Base-by-base conservation (phyloP, 768 basidiomycete genomes). In the Neoboletus brunneissimus region DNA sequence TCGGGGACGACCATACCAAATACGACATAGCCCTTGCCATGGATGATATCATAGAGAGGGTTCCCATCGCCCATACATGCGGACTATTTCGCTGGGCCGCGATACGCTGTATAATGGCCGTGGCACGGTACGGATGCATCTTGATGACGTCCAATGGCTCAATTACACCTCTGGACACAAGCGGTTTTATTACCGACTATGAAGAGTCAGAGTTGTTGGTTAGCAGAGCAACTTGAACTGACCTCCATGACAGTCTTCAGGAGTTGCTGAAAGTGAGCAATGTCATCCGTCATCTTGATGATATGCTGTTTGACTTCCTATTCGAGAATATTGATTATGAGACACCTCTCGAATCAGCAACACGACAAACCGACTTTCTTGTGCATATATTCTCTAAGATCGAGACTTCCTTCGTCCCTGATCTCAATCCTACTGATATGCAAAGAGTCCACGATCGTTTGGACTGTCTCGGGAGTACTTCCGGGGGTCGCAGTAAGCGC, bases 401-500 rank as follows among this genome's bases (percentile, higher is more conserved):
- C 97, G 25, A 94, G 72, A 64, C 93, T 94, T 54, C 86, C 80
- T 66, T 98, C 97, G 66, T 96, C 86, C 50, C 97, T 83, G 59
- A 98, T 91, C 67, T 98, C 96, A 55, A 99, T 95, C 55, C 86
- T 84, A 62, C 94, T 94, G 53, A 99, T 94, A 66, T 98, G 97
- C 12, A 99, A 75, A 18, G 87, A 86, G 67, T 98, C 93, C n/a
- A 98, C 83, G 35, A 99, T 84, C 6, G 73, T 76, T 71, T 99
- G 97, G 3, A 98, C 87, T n/a, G 86, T 86, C 35, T 94, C 91
- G 1, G 88, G 84, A 43, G 82, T 89, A 59, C 86, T 77, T 42
- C 94, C 96, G 13, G 97, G 97, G 8, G 97, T 99, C 2, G 97
- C 97, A 6, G 94, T 98, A 22, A 99, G 79, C 2, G 97, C 97